These are phyloP conservation scores for Chaetomium fimeti DNA, from an alignment of 495 filamentous ascomycete genomes.

Conservation along the genomic window DNA sequence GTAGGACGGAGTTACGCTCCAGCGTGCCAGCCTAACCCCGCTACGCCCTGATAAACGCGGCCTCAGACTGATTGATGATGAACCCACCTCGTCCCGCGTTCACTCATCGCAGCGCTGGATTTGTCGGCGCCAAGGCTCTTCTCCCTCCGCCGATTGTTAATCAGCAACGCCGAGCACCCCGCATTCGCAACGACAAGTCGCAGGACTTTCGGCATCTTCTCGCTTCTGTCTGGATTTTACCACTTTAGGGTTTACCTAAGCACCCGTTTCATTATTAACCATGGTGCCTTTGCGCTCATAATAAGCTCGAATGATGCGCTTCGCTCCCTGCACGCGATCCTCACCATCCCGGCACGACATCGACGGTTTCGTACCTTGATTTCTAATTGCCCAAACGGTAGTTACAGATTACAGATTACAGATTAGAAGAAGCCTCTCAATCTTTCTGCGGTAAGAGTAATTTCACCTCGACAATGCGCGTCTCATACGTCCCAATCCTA, in stretches of 20 bases:
- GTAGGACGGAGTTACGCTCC: constrained; percentile 22
- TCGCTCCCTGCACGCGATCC: constrained; percentile 10
- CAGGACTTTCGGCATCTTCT: constrained; percentile 6
- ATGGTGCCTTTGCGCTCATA: constrained; percentile 3
- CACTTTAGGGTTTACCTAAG: constrained; percentile 9
- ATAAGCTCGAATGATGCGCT: constrained; percentile 11
- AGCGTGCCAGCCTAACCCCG: constrained; percentile 23
- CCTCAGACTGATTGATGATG: constrained; percentile 20
- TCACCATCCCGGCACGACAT: background rate
- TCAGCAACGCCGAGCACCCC: constrained; percentile 22
- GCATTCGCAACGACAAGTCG: background rate
- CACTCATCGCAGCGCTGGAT: background rate
- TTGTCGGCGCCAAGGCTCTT: constrained; percentile 1
- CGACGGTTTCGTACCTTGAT: background rate
- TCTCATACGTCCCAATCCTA: constrained; percentile 5
- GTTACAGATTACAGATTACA: too few relatives aligned
- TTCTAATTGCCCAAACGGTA: constrained; percentile 18
- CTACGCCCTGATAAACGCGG: constrained; percentile 19
- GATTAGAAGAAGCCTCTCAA: background rate
- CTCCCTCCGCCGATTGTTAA: constrained; percentile 15
- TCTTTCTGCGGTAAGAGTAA: constrained; percentile 8
- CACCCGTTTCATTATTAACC: constrained; percentile 1
- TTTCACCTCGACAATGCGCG: constrained; percentile 16
- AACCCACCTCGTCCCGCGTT: background rate
- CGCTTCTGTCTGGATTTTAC: constrained; percentile 1